Evolutionary conservation across 352 stramenopile species (phyloP).

Genomic region (Lagenidium sp.): DNA sequence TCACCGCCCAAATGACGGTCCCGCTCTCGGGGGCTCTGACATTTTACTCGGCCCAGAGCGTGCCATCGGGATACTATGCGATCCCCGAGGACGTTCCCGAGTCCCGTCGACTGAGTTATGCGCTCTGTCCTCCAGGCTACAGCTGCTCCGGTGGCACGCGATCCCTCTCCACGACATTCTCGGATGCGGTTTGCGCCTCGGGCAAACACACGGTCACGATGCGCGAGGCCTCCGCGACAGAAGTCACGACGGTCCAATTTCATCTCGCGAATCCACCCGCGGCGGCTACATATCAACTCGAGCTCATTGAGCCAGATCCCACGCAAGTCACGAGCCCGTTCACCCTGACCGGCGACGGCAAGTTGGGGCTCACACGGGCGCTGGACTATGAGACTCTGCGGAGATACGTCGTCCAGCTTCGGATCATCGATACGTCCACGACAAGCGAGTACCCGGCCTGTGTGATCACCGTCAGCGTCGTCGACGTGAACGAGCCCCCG

Average conservation of each 20-base stretch:
- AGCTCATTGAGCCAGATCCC: slow-evolving; percentile 4
- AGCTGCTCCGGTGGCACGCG: slow-evolving; percentile 24
- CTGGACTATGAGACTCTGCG: slow-evolving; percentile 23
- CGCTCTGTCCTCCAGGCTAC: slow-evolving; percentile 30
- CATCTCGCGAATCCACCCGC: slow-evolving; percentile 11
- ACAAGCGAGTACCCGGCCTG: slow-evolving; percentile 15
- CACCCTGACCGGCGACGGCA: slow-evolving; percentile 7
- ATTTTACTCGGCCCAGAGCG: slow-evolving; percentile 18
- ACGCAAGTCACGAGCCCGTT: slow-evolving; percentile 8
- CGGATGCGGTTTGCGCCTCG: slow-evolving; percentile 20
- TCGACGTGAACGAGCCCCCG: slow-evolving; percentile 44
- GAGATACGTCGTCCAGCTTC: slow-evolving; percentile 12
- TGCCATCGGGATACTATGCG: slow-evolving; percentile 40
- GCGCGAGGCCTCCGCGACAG: slow-evolving; percentile 20
- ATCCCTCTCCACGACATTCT: slow-evolving; percentile 20
- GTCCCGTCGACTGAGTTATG: slow-evolving; percentile 20
- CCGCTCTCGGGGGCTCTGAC: slow-evolving; percentile 18
- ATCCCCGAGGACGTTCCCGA: slow-evolving; percentile 23
- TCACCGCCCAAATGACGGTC: slow-evolving; percentile 8
- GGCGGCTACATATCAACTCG: slow-evolving; percentile 5
- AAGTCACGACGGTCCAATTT: slow-evolving; percentile 27
- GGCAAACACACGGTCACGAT: slow-evolving; percentile 25
- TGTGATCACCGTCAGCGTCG: slow-evolving; percentile 27
- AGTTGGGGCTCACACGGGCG: slow-evolving; percentile 8
- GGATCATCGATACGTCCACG: slow-evolving; percentile 14